Evolutionary conservation across 805 yeast genomes (phyloP).

Genomic region (Saccharomycopsis sp.): DNA sequence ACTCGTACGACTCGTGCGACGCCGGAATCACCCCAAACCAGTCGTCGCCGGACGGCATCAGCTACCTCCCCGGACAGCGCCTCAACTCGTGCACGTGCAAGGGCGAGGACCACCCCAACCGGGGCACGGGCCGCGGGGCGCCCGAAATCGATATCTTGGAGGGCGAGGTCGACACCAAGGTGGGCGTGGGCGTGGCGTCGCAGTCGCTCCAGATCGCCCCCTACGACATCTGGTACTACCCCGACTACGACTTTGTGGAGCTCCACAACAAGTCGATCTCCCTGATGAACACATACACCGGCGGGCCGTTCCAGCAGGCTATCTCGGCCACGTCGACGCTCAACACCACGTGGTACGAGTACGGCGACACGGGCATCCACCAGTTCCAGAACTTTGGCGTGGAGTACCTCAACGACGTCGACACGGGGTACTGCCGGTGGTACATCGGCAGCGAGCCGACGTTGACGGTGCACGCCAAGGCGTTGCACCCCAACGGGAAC

Average conservation of each 20-base stretch:
- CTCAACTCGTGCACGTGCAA: constrained; percentile 72
- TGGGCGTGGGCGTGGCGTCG: constrained; percentile 67
- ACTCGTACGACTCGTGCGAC: constrained; percentile 79
- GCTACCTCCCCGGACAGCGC: constrained; percentile 79
- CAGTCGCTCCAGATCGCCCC: constrained; percentile 94
- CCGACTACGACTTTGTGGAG: constrained; percentile 77
- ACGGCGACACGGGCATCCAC: constrained; percentile 42
- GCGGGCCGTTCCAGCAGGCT: constrained; percentile 94
- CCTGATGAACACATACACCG: constrained; percentile 79
- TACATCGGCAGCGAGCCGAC: constrained; percentile 78
- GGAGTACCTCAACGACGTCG: constrained; percentile 69
- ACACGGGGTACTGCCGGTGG: constrained; percentile 77
- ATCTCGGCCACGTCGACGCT: constrained; percentile 75
- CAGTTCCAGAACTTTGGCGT: constrained; percentile 68
- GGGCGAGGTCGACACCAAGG: constrained; percentile 60
- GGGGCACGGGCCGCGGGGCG: constrained; percentile 86
- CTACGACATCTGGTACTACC: constrained; percentile 87
- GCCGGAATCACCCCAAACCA: constrained; percentile 95
- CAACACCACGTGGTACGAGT: constrained; percentile 77
- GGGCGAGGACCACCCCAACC: constrained; percentile 82
- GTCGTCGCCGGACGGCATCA: constrained; percentile 82
- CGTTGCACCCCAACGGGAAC: constrained; percentile 88
- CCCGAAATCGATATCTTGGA: constrained; percentile 93
- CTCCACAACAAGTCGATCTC: constrained; percentile 64
- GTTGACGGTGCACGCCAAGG: constrained; percentile 60